Conservation (phyloP, 2,329 filamentous ascomycete species). For the Cercospora nicotianae region DNA sequence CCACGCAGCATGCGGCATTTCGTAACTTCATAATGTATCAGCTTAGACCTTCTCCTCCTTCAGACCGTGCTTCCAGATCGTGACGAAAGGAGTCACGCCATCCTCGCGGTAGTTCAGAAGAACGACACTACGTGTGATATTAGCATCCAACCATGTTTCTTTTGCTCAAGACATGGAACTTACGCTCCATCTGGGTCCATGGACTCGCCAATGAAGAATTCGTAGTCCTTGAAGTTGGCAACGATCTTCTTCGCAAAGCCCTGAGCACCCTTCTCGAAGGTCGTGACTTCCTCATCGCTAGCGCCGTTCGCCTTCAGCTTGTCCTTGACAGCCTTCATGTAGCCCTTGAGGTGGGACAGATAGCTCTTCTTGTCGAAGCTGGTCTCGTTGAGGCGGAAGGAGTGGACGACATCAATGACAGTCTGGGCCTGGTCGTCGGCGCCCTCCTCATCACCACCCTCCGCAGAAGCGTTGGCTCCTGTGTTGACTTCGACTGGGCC, state of each 20-base stretch:
- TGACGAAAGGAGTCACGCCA: conserved; percentile 84
- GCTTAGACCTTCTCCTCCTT: conserved; percentile 84
- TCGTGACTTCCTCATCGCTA: conserved; percentile 65
- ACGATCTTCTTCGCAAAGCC: conserved; percentile 79
- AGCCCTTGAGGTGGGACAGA: conserved; percentile 82
- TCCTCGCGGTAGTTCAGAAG: conserved; percentile 98
- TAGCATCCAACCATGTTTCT: background rate
- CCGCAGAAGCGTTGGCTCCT: conserved; percentile 95
- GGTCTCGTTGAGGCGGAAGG: conserved; percentile 82
- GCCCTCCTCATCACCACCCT: conserved; percentile 69
- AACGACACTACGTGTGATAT: conserved; percentile 62
- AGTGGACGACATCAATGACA: conserved; percentile 91
- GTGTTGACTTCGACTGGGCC: conserved; percentile 70
- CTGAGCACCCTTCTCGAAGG: conserved; percentile 75
- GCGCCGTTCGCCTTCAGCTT: conserved; percentile 64
- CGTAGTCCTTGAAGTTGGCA: conserved; percentile 90
- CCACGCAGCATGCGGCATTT: conserved; percentile 5
- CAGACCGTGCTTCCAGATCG: conserved; percentile 94
- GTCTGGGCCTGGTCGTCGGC: conserved; percentile 68
- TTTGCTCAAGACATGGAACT: conserved; percentile 41
- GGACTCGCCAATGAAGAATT: conserved; percentile 88
- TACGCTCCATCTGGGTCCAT: conserved; percentile 95
- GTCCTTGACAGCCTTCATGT: conserved; percentile 87
- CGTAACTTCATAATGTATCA: background rate
- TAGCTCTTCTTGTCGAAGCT: conserved; percentile 86